Evolutionary conservation across 2,329 filamentous ascomycete genomes (phyloP), one percentile per base, ranked within the genome.

Genomic region (Mycosphaerelloides madeirae): DNA sequence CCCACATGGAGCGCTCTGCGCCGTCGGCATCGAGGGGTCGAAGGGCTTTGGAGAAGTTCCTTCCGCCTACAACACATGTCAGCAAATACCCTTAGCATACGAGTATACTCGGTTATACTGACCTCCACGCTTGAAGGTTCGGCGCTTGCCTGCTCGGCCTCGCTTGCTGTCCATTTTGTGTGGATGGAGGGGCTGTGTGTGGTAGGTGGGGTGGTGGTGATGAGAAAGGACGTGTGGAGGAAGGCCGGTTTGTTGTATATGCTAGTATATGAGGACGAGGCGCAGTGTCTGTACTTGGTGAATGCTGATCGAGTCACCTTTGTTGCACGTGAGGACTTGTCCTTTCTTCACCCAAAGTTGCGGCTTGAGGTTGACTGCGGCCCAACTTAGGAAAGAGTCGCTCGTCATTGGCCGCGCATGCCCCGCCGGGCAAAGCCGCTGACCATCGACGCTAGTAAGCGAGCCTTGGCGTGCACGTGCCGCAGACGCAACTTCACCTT

Each of bases 41-140:
- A 36, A 97, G 81, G 66, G 96, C 84, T 55, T 88, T 85, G 56
- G 90, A 96, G 73, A 94, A 98, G 64, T 95, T 84, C 71, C 96
- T 95, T 63, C 93, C 93, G 52, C 90, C 90, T 95, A 44, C 3
- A 18, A 54, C 18, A 33, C 20, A 20, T 16, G 32, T 58, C 35
- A 57, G 58, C 60, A 44, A 43, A 3, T 20, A 15, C 5, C 28
- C 12, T 22, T 16, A 13, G 12, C n/a, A 31, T 16, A 29, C 20
- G 20, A 14, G 19, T 28, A 2, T 29, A 29, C 4, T 37, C 31
- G 52, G 29, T 59, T 75, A 54, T 41, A 61, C 78, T 58, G 71
- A 91, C 91, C 90, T 77, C 91, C 91, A 71, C 91, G 80, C 58
- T 87, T 89, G 57, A 85, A 88, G 75, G 96, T 97, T 74, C 82